A percentile compares a stretch with the other conserved stretches of the same genome.
These are phyloP conservation scores for Hypholoma fasciculare DNA, from an alignment of 768 basidiomycete genomes.

Conservation along the genomic window DNA sequence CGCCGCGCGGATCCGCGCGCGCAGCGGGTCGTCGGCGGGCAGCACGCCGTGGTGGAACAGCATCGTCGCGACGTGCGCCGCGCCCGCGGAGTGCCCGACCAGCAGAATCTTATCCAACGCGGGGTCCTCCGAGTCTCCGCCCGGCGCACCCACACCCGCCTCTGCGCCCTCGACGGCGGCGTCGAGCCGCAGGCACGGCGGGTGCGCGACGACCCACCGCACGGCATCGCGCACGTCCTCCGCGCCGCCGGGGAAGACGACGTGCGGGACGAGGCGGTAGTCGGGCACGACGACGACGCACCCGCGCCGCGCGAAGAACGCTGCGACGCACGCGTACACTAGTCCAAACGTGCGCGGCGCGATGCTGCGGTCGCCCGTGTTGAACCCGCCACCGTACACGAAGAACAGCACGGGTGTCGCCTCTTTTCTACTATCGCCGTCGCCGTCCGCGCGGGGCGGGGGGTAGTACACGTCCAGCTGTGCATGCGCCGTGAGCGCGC, in stretches of 20 bases:
- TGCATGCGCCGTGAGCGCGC: background rate
- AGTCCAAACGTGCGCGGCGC: conserved; percentile 46
- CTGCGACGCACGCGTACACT: conserved; percentile 54
- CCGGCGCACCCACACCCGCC: no score
- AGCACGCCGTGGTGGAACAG: conserved; percentile 39
- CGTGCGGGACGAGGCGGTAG: conserved; percentile 62
- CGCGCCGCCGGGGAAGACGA: conserved; percentile 52
- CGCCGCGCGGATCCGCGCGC: conserved; percentile 40
- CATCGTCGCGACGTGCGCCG: conserved; percentile 46
- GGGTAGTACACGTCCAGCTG: conserved; percentile 75
- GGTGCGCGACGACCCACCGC: conserved; percentile 47
- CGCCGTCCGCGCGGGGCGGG: conserved; percentile 12
- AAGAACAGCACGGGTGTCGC: conserved; percentile 57
- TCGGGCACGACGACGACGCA: conserved; percentile 68
- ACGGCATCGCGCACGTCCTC: conserved; percentile 64
- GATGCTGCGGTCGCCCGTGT: conserved; percentile 46
- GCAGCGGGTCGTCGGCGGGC: conserved; percentile 25
- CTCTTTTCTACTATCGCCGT: conserved; percentile 1
- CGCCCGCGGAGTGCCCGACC: conserved; percentile 66
- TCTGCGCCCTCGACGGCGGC: conserved; percentile 28
- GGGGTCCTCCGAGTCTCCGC: conserved; percentile 25
- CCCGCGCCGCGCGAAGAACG: conserved; percentile 61
- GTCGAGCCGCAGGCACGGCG: conserved; percentile 25
- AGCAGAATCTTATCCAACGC: conserved; percentile 35
- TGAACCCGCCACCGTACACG: conserved; percentile 68